A percentile compares a stretch with the other conserved stretches of the same genome.
Evolutionary conservation across 2,329 filamentous ascomycete genomes (phyloP).

Genomic region (Thermothelomyces thermophilus): DNA sequence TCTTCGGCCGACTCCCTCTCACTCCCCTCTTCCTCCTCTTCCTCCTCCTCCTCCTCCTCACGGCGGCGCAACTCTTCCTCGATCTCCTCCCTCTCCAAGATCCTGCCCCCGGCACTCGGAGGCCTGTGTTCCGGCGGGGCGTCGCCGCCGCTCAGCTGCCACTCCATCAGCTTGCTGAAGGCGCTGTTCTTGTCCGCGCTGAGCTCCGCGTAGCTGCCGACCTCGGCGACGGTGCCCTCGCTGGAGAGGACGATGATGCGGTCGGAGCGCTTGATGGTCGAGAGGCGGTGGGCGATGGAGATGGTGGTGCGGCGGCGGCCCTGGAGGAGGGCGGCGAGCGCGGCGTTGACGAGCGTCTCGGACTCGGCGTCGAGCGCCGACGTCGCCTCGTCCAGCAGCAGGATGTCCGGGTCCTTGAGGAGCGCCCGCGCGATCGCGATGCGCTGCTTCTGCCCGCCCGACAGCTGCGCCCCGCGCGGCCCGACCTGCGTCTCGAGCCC

Average conservation of each 20-base stretch:
- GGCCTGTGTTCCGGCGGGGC: constrained; percentile 35
- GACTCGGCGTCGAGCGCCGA: constrained; percentile 94
- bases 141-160: constrained; percentile 90
- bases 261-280: constrained; percentile 93
- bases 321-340: constrained; percentile 70
- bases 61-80: constrained; percentile 42
- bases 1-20: neutral
- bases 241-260: constrained; percentile 85
- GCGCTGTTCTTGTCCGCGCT: constrained; percentile 68
- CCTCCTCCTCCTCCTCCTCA: constrained; percentile 30
- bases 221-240: constrained; percentile 85
- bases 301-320: constrained; percentile 96
- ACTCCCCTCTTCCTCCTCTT: constrained; percentile 12
- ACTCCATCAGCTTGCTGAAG: constrained; percentile 96
- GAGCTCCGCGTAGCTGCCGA: constrained; percentile 74
- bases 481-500: constrained; percentile 92
- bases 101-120: constrained; percentile 32
- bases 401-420: constrained; percentile 91
- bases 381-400: constrained; percentile 94
- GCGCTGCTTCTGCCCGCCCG: constrained; percentile 93
- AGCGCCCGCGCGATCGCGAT: constrained; percentile 94
- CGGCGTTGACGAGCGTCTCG: constrained; percentile 92
- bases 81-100: constrained; percentile 47
- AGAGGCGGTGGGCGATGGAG: constrained; percentile 90
- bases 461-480: constrained; percentile 84